Evolutionary conservation across 176 grass and related monocot genomes (phyloP).

Genomic region (Ensete glaucum): DNA sequence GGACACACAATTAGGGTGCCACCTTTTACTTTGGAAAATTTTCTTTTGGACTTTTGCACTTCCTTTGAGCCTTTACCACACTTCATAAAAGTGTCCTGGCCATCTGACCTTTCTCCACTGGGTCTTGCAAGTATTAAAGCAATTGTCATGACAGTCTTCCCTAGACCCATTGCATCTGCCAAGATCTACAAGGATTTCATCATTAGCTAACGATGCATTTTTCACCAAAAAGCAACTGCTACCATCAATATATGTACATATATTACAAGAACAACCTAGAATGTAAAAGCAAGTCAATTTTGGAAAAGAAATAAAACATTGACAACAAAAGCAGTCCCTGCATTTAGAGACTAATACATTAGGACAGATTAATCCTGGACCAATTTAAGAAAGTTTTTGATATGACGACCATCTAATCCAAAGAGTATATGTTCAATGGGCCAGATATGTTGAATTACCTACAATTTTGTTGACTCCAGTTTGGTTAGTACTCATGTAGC

Average conservation of each 20-base stretch:
- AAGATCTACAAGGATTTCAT: slow-evolving; percentile 50
- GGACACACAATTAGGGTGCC: slow-evolving; percentile 88
- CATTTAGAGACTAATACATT: background rate
- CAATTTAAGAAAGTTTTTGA: no score
- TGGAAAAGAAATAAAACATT: no score
- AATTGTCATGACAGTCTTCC: slow-evolving; percentile 96
- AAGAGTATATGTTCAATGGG: background rate
- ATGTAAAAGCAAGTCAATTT: no score
- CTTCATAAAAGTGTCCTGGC: slow-evolving; percentile 19
- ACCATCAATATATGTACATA: no score
- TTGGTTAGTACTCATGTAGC: background rate
- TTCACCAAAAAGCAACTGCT: no score
- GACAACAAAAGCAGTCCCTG: no score
- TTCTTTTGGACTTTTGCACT: background rate
- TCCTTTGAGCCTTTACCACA: background rate
- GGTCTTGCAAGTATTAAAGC: slow-evolving; percentile 66
- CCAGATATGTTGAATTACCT: background rate
- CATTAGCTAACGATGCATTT: slow-evolving; percentile 15
- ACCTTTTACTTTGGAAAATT: slow-evolving; percentile 26
- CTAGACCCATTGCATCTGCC: slow-evolving; percentile 92
- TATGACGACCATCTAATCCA: no score
- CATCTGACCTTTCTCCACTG: slow-evolving; percentile 34
- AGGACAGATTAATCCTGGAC: no score
- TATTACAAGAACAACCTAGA: no score
- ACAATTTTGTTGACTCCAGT: background rate